A percentile compares a stretch with the other conserved stretches of the same genome.
Conservation (phyloP, 2,329 filamentous ascomycete genomes). For the Aspergillus jensenii region DNA sequence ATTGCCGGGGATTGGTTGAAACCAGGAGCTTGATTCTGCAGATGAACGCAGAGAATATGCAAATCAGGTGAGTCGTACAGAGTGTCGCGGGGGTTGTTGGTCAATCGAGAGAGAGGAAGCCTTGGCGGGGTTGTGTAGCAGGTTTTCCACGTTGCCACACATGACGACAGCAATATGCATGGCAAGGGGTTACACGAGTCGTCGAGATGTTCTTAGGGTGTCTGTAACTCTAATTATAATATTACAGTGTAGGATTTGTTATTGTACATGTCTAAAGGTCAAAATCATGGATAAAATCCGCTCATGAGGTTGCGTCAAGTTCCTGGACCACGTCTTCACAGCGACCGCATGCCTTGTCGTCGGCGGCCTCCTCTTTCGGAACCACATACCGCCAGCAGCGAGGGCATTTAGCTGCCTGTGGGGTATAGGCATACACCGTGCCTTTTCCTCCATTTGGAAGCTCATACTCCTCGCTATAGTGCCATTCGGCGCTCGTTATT, state of each 20-base stretch:
- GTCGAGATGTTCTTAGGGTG: background rate
- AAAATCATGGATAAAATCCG: slow-evolving; percentile 5
- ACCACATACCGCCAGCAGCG: slow-evolving; percentile 87
- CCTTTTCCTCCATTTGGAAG: slow-evolving; percentile 33
- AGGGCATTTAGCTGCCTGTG: slow-evolving; percentile 68
- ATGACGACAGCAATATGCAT: slow-evolving; percentile 6
- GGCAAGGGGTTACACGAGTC: background rate
- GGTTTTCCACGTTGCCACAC: slow-evolving; percentile 2
- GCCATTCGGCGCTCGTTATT: slow-evolving; percentile 40
- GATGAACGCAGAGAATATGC: background rate
- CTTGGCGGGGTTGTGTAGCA: slow-evolving; percentile 1
- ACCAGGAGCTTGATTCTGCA: background rate
- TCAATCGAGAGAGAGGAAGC: background rate
- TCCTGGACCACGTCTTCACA: slow-evolving; percentile 66
- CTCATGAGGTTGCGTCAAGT: slow-evolving; percentile 21
- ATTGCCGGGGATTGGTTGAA: slow-evolving; percentile 3
- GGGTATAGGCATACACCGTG: slow-evolving; percentile 45
- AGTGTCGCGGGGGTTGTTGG: background rate
- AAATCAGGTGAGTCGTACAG: background rate
- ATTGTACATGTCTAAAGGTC: background rate
- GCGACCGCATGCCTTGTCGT: slow-evolving; percentile 67
- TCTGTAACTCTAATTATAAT: slow-evolving; percentile 3
- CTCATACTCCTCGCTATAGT: slow-evolving; percentile 44
- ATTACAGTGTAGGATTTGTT: background rate
- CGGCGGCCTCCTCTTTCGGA: slow-evolving; percentile 41